These are phyloP conservation scores for Stemphylium vesicarium DNA, from an alignment of 2,329 filamentous ascomycete species.

Conservation along the genomic window DNA sequence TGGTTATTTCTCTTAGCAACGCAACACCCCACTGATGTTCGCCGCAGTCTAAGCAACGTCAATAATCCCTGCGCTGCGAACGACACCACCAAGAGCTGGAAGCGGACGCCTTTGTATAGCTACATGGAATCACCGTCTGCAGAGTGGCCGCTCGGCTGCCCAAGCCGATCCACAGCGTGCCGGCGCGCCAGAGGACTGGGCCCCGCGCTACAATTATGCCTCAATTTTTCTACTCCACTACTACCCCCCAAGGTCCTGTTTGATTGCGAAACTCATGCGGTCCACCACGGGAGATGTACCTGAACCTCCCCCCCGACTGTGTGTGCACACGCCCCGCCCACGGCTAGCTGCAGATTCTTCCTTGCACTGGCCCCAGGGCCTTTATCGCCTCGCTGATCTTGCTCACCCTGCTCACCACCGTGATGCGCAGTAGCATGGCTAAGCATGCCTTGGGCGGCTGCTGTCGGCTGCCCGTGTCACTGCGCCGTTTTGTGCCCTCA, in stretches of 20 bases:
- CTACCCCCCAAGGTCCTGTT: not conserved
- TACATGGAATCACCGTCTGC: slow-evolving; percentile 18
- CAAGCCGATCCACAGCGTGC: slow-evolving; percentile 11
- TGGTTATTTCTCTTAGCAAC: slow-evolving; percentile 38
- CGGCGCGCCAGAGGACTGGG: slow-evolving; percentile 12
- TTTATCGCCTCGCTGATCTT: not conserved
- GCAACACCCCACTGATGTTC: slow-evolving; percentile 30
- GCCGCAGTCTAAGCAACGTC: slow-evolving; percentile 33
- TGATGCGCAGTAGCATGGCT: slow-evolving; percentile 8
- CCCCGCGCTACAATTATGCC: slow-evolving; percentile 6
- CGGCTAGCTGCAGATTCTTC: slow-evolving; percentile 31
- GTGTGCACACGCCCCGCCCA: slow-evolving; percentile 29
- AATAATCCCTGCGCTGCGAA: slow-evolving; percentile 31
- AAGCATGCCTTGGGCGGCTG: slow-evolving; percentile 22
- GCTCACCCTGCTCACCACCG: slow-evolving; percentile 6
- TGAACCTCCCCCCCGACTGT: slow-evolving; percentile 23
- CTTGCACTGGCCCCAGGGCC: not conserved
- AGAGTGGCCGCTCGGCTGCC: slow-evolving; percentile 7
- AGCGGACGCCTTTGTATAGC: slow-evolving; percentile 27
- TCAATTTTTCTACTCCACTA: slow-evolving; percentile 3
- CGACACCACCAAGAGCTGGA: slow-evolving; percentile 28
- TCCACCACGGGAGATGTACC: slow-evolving; percentile 40
- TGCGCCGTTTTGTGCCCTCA: slow-evolving; percentile 34
- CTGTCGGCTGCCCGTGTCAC: slow-evolving; percentile 37
- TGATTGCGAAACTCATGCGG: slow-evolving; percentile 8